Percentiles rank a stretch among this genome's conserved stretches.
Conservation (phyloP, 2,329 filamentous ascomycete species). For the Colletotrichum graminicola region DNA sequence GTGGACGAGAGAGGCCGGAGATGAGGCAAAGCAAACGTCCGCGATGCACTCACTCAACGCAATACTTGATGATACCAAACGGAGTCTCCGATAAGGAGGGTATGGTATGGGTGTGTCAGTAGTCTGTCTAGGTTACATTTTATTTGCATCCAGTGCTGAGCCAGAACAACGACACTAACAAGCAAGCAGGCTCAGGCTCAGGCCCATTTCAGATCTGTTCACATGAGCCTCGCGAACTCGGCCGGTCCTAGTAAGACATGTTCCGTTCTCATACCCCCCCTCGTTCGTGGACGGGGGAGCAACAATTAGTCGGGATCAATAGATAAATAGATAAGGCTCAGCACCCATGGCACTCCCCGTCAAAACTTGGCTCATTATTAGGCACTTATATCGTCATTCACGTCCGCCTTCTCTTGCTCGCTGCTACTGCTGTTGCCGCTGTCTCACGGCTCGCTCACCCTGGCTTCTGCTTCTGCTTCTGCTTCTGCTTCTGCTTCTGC, state of each 20-base stretch:
- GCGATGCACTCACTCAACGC: not conserved
- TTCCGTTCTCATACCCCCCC: not conserved
- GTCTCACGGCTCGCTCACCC: not conserved
- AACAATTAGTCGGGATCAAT: not conserved
- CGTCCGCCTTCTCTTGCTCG: not conserved
- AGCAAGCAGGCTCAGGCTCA: not conserved
- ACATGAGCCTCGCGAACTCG: slow-evolving; percentile 14
- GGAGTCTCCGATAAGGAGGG: not conserved
- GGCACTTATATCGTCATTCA: slow-evolving; percentile 23
- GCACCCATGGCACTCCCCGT: not conserved
- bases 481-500: not conserved
- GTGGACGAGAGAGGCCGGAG: not conserved
- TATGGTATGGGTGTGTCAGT: not conserved
- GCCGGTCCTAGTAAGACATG: slow-evolving; percentile 21
- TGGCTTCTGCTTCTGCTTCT: too few relatives aligned
- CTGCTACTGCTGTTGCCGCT: not conserved
- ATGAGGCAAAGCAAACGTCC: slow-evolving; percentile 1
- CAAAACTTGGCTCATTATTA: slow-evolving; percentile 12
- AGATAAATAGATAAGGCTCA: not conserved
- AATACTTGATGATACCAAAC: not conserved
- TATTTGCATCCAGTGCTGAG: not conserved
- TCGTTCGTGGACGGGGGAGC: not conserved
- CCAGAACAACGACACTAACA: not conserved
- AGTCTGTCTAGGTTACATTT: not conserved
- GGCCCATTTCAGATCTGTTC: slow-evolving; percentile 11